phyloP scores from a whole-genome alignment of 257 asterid species.

The Pogostemon cablin region DNA sequence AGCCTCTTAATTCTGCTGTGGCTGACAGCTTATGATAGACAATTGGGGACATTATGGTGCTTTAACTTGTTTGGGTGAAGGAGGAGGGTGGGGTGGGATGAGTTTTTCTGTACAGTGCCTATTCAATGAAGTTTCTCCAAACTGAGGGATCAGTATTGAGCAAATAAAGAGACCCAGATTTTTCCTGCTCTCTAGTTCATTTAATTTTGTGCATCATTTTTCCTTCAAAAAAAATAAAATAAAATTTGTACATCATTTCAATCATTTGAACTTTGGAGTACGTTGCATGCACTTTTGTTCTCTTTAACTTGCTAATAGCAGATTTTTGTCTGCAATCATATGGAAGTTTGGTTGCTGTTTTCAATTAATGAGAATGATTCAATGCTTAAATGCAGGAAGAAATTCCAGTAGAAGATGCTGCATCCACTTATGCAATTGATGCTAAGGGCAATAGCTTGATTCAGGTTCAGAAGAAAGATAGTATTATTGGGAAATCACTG shows the following conservation, averaged over 20 bases:
- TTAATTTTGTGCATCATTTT: no score
- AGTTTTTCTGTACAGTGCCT: no score
- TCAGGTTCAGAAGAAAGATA: constrained; percentile 66
- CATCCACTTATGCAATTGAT: constrained; percentile 41
- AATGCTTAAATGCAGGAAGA: constrained; percentile 63
- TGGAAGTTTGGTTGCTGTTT: constrained; percentile 22
- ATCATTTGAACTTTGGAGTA: background rate
- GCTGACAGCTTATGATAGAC: no score
- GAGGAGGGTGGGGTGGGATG: no score
- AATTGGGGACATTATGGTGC: no score
- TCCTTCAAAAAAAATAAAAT: no score
- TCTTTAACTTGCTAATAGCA: background rate
- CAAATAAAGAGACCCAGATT: no score
- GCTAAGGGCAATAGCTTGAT: constrained; percentile 47
- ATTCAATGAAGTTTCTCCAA: no score
- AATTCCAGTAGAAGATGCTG: constrained; percentile 50
- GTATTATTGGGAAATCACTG: constrained; percentile 73
- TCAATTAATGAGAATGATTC: constrained; percentile 30
- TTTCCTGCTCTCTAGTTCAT: no score
- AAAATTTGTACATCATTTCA: constrained; percentile 2
- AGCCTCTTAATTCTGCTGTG: no score
- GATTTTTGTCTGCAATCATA: constrained; percentile 21
- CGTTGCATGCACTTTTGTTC: constrained; percentile 11
- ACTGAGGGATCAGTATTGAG: no score
- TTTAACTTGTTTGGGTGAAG: no score